Evolutionary conservation across 192 early-diverging fungal species (phyloP).

Genomic region (Coemansia sp.): DNA sequence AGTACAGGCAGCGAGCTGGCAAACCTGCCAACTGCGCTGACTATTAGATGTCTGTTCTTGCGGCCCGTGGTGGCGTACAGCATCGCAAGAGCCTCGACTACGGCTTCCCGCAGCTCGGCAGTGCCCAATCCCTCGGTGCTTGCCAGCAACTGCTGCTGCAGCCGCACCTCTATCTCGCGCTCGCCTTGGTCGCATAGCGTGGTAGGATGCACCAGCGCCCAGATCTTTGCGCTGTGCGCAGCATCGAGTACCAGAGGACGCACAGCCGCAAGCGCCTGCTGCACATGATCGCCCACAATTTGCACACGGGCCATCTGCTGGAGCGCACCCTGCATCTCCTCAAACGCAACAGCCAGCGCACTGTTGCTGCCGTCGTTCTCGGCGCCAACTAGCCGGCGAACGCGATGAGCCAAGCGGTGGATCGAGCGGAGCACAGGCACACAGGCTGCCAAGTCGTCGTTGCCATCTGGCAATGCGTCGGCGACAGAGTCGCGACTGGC

Average conservation of each 20-base stretch:
- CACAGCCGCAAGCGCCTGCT: neutral
- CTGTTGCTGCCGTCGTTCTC: slow-evolving; percentile 23
- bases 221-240: slow-evolving; percentile 28
- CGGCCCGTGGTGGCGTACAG: slow-evolving; percentile 40
- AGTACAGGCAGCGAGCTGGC: slow-evolving; percentile 7
- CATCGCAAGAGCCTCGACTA: slow-evolving; percentile 48
- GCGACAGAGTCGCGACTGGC: neutral
- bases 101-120: slow-evolving; percentile 9
- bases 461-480: neutral
- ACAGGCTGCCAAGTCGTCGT: neutral
- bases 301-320: neutral
- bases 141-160: slow-evolving; percentile 14
- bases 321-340: slow-evolving; percentile 24
- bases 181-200: slow-evolving; percentile 29
- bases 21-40: slow-evolving; percentile 26
- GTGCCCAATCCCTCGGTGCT: neutral
- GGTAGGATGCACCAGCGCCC: slow-evolving; percentile 33
- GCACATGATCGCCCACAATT: neutral
- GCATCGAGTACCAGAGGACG: slow-evolving; percentile 34
- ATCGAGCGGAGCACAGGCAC: slow-evolving; percentile 22
- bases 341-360: slow-evolving; percentile 49
- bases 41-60: slow-evolving; percentile 35
- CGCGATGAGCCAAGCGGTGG: slow-evolving; percentile 10
- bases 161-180: slow-evolving; percentile 26
- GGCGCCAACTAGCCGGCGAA: slow-evolving; percentile 17